A percentile compares a stretch with the other conserved stretches of the same genome.
Evolutionary conservation across 768 basidiomycete genomes (phyloP).

Genomic region (Trametes punicea): DNA sequence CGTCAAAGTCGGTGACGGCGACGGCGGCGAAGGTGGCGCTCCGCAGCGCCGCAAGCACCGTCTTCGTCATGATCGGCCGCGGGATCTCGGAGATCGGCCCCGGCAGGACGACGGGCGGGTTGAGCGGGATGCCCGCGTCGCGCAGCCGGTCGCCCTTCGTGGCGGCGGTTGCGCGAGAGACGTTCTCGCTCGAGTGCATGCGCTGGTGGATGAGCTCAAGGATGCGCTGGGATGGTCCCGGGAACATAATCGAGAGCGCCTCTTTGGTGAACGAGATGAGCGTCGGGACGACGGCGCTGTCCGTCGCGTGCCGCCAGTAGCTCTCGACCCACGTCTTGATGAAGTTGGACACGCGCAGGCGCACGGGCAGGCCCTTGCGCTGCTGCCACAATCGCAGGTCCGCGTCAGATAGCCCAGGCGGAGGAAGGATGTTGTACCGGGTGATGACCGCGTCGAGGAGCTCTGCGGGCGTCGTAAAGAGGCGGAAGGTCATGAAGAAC

Average conservation of each 20-base stretch:
- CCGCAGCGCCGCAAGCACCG: conserved; percentile 63
- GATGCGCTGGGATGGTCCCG: conserved; percentile 69
- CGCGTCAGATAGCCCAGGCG: conserved; percentile 51
- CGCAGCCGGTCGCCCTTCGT: conserved; percentile 45
- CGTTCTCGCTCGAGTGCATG: conserved; percentile 36
- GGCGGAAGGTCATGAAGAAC: conserved; percentile 94
- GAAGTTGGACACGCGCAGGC: conserved; percentile 87
- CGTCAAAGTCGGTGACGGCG: conserved; percentile 85
- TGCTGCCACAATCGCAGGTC: conserved; percentile 78
- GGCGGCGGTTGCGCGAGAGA: conserved; percentile 43
- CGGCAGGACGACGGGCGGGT: conserved; percentile 44
- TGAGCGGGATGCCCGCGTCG: conserved; percentile 73
- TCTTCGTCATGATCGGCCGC: conserved; percentile 82
- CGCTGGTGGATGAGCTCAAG: conserved; percentile 55
- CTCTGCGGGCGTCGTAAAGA: conserved; percentile 78
- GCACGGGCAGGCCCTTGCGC: conserved; percentile 84
- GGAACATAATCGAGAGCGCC: conserved; percentile 59
- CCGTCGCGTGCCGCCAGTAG: conserved; percentile 80
- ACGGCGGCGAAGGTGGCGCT: conserved; percentile 61
- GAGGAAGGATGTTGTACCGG: conserved; percentile 80
- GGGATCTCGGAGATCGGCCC: conserved; percentile 64
- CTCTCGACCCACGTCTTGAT: conserved; percentile 92
- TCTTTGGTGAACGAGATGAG: conserved; percentile 61
- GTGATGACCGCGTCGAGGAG: conserved; percentile 74
- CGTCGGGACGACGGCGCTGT: conserved; percentile 58